Evolutionary conservation across 768 basidiomycete species (phyloP), one percentile per base, ranked within the genome.

Genomic region (Trametes meyenii): DNA sequence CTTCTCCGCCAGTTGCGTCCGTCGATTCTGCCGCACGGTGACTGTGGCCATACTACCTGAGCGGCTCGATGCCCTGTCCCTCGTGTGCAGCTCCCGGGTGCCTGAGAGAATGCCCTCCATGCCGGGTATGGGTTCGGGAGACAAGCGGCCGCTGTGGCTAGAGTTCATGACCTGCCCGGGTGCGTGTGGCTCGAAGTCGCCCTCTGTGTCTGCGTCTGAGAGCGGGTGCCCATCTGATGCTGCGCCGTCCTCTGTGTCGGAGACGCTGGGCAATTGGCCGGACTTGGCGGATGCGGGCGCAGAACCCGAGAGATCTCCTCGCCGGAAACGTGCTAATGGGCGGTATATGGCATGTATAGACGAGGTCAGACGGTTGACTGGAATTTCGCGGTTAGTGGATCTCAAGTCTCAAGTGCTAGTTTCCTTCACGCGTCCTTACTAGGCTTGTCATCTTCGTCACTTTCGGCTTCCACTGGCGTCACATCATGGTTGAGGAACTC

Each of bases 301-400:
- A 7, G 61, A 60, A n/a, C 35, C 66, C 19, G 70, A 66, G 5
- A 65, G 55, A 35, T 75, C 77, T 24, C 67, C 72, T 45, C 83
- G 80, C 56, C 83, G 83, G 7, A 83, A 86, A 29, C 87, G 86
- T 6, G 89, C 89, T 29, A 92, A 73, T 21, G 92, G 92, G 21
- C 91, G 85, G 71, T 94, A 85, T 52, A 95, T 93, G 40, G 93
- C 85, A 70, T 94, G 93, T 44, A 94, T 93, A 12, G 93, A 94
- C 24, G 93, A 94, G 1, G 93, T 85, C 55, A 94, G 74, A 40
- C 78, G 81, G 54, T 71, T 76, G 61, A 69, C 81, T 85, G 26
- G 26, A 51, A 16, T 45, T 39, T 21, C 24, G 43, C 23, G 45
- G 35, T 55, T 21, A 48, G 44, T 48, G 26, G 36, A 14, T 42